Evolutionary conservation across 129 eudicot genomes (phyloP).

Genomic region (Scalesia atractyloides): DNA sequence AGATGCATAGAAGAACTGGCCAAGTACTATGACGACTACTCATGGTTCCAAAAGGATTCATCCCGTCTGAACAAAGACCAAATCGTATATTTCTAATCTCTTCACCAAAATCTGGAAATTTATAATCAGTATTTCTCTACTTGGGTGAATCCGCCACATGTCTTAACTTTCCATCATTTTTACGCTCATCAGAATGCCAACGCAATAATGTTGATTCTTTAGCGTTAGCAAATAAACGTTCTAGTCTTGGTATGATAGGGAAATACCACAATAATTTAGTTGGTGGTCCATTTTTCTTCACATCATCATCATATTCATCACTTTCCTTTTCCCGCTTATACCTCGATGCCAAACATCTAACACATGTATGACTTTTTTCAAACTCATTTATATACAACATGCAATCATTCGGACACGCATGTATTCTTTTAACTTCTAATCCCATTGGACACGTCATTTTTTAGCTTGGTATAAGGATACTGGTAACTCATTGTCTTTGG

Average conservation of each 20-base stretch:
- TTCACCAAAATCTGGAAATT: background rate
- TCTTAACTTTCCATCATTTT: background rate
- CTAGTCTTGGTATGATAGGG: background rate
- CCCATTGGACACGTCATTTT: background rate
- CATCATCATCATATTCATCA: background rate
- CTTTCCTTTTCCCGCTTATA: background rate
- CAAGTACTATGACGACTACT: too few species aligned
- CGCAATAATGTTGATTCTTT: background rate
- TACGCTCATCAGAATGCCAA: background rate
- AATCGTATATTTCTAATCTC: background rate
- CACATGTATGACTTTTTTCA: background rate
- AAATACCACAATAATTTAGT: background rate
- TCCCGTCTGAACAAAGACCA: background rate
- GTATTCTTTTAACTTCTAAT: background rate
- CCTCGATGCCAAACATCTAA: background rate
- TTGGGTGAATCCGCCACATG: background rate
- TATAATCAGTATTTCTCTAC: background rate
- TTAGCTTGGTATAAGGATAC: background rate
- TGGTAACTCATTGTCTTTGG: background rate
- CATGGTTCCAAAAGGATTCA: too few species aligned
- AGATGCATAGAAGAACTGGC: too few species aligned
- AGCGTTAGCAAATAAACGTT: background rate
- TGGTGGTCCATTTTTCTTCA: background rate
- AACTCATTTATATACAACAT: background rate
- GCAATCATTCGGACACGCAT: background rate